phyloP scores from a whole-genome alignment of 1,284 basidiomycete genomes.

The Boletus calvinii region DNA sequence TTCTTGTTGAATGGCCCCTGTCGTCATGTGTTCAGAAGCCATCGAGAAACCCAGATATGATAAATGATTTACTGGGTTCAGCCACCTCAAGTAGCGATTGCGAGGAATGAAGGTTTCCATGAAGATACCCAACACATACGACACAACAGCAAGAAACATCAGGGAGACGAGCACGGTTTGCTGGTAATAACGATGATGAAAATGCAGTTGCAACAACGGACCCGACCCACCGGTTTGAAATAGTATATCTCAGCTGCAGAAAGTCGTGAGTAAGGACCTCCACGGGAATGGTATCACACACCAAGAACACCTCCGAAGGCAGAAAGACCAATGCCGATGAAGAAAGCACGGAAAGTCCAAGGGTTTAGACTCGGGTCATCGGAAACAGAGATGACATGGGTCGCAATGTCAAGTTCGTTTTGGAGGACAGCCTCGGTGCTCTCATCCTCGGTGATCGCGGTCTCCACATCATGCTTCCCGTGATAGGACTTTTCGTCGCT shows the following conservation, averaged over 20 bases:
- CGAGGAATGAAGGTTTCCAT: slow-evolving; percentile 48
- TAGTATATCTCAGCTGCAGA: slow-evolving; percentile 53
- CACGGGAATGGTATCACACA: slow-evolving; percentile 10
- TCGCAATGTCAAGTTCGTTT: slow-evolving; percentile 47
- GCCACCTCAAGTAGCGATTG: slow-evolving; percentile 45
- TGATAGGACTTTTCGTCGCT: slow-evolving; percentile 36
- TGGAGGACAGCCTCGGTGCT: slow-evolving; percentile 35
- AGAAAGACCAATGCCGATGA: slow-evolving; percentile 59
- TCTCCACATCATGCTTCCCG: slow-evolving; percentile 37
- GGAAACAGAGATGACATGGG: slow-evolving; percentile 50
- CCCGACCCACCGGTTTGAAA: slow-evolving; percentile 49
- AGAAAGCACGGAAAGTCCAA: slow-evolving; percentile 56
- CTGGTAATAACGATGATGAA: slow-evolving; percentile 10
- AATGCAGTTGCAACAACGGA: not conserved
- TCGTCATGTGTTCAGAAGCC: not conserved
- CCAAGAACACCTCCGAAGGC: slow-evolving; percentile 56
- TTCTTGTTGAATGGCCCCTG: slow-evolving; percentile 39
- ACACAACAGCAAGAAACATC: slow-evolving; percentile 51
- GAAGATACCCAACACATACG: slow-evolving; percentile 41
- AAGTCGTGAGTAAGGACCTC: not conserved
- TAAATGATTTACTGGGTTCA: slow-evolving; percentile 49
- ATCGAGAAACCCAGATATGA: slow-evolving; percentile 24
- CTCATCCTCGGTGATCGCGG: slow-evolving; percentile 20
- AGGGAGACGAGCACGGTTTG: slow-evolving; percentile 53
- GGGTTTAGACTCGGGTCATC: slow-evolving; percentile 57